Percentiles rank a stretch among this genome's conserved stretches.
Conservation (phyloP, 192 early-diverging fungal species). For the Entrophospora sp. region DNA sequence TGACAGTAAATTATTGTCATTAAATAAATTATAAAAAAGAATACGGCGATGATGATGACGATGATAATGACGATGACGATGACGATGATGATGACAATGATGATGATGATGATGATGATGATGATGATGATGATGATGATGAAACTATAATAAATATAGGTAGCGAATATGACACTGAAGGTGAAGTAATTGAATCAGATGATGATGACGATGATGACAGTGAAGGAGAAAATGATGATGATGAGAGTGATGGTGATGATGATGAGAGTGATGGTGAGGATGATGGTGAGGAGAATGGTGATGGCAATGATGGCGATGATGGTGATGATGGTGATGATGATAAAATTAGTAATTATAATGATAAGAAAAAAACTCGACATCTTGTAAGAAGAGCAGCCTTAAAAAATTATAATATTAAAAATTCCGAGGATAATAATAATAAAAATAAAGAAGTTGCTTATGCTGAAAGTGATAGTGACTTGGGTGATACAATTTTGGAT, state of each 20-base stretch:
- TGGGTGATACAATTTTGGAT: constrained; percentile 37
- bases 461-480: constrained; percentile 71
- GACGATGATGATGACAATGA: constrained; percentile 16
- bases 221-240: constrained; percentile 14
- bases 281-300: constrained; percentile 42
- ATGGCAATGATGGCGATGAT: constrained; percentile 35
- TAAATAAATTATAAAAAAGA: neutral
- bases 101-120: constrained; percentile 25
- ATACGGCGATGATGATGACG: neutral
- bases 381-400: constrained; percentile 28
- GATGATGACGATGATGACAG: neutral
- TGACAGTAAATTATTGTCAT: neutral
- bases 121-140: constrained; percentile 13
- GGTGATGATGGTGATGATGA: constrained; percentile 37
- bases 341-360: too few species aligned
- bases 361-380: too few species aligned
- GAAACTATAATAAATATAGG: too few species aligned
- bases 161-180: neutral
- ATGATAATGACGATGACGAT: constrained; percentile 11
- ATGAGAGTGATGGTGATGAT: constrained; percentile 25
- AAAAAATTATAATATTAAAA: constrained; percentile 35
- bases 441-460: constrained; percentile 45
- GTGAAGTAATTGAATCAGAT: neutral
- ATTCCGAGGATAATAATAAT: constrained; percentile 34
- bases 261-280: constrained; percentile 17